These are phyloP conservation scores for Smallanthus sonchifolius DNA, from an alignment of 129 eudicot genomes.

Conservation along the genomic window DNA sequence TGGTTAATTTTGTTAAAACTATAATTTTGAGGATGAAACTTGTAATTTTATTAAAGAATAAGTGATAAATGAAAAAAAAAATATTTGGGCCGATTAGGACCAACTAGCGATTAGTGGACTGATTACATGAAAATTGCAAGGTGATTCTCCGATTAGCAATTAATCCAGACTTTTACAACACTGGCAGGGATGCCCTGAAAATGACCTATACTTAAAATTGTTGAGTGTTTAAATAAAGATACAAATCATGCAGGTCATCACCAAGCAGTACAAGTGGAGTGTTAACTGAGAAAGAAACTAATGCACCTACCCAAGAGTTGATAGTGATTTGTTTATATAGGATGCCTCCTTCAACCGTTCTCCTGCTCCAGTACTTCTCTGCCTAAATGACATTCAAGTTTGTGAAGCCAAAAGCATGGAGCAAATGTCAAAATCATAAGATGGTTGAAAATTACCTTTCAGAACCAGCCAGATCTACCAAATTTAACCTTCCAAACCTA, in stretches of 20 bases:
- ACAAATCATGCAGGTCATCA: neutral
- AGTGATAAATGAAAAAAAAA: no score
- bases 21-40: no score
- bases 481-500: constrained; percentile 81
- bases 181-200: neutral
- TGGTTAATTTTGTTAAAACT: no score
- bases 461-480: constrained; percentile 92
- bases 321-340: constrained; percentile 84
- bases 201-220: neutral
- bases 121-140: no score
- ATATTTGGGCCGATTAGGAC: no score
- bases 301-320: constrained; percentile 74
- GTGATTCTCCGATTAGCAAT: no score
- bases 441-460: constrained; percentile 55
- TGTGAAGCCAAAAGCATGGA: constrained; percentile 7
- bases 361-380: constrained; percentile 88
- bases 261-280: neutral
- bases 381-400: constrained; percentile 42
- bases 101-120: no score
- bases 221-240: neutral
- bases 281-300: neutral
- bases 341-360: constrained; percentile 93
- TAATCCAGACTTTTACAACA: no score
- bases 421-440: constrained; percentile 8
- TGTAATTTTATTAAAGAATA: no score